These are phyloP conservation scores for Phaeosphaeriaceae sp. DNA, from an alignment of 2,329 filamentous ascomycete species.

Conservation along the genomic window DNA sequence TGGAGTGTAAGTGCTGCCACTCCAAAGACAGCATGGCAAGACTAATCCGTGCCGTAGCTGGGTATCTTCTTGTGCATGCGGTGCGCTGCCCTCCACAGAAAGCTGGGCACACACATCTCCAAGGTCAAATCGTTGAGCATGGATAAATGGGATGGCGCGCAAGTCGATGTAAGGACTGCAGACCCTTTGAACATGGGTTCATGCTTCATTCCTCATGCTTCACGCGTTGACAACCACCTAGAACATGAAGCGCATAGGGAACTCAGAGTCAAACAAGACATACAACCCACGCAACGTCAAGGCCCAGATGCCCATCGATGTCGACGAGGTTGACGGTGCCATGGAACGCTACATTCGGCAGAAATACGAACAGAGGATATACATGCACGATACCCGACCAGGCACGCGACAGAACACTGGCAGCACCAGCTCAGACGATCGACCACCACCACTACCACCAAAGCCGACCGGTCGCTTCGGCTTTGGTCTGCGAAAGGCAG, in stretches of 20 bases:
- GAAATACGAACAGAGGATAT: constrained; percentile 79
- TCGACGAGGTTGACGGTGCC: constrained; percentile 88
- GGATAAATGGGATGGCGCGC: constrained; percentile 95
- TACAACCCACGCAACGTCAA: constrained; percentile 88
- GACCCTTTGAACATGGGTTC: background rate
- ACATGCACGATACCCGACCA: constrained; percentile 49
- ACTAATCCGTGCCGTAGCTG: constrained; percentile 62
- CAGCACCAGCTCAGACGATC: constrained; percentile 62
- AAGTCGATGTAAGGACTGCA: constrained; percentile 80
- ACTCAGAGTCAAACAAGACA: constrained; percentile 80
- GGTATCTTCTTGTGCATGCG: constrained; percentile 98
- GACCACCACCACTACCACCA: constrained; percentile 64
- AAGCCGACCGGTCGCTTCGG: constrained; percentile 67
- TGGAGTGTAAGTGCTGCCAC: constrained; percentile 75
- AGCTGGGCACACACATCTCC: constrained; percentile 95
- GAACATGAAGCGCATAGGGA: constrained; percentile 95
- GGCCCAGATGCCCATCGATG: constrained; percentile 84
- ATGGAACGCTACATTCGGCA: constrained; percentile 96
- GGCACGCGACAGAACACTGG: constrained; percentile 62
- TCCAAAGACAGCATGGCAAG: background rate
- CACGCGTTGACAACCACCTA: constrained; percentile 49
- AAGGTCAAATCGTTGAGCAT: constrained; percentile 99
- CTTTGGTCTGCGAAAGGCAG: constrained; percentile 72
- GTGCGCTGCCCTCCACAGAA: constrained; percentile 92
- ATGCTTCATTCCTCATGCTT: too few relatives aligned